Evolutionary conservation across 2,329 filamentous ascomycete species (phyloP).

Genomic region (Pseudodiploospora longispora): DNA sequence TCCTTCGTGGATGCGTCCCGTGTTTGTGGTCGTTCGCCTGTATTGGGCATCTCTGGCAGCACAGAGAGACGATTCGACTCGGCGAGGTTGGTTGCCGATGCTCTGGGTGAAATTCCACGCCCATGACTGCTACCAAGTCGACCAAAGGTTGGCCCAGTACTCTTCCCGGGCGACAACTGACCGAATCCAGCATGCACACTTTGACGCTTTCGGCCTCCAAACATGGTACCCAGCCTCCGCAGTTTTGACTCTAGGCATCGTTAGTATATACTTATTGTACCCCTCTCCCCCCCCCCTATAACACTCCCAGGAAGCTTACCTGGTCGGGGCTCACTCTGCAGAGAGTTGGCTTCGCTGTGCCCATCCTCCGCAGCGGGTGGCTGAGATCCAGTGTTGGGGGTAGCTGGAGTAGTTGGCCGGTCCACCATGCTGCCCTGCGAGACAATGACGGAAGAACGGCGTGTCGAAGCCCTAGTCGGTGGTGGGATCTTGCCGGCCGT

Average conservation of each 20-base stretch:
- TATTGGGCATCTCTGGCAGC: conserved; percentile 47
- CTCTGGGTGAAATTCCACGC: conserved; percentile 43
- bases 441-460: conserved; percentile 29
- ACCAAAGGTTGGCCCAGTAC: conserved; percentile 44
- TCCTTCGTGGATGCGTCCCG: conserved; percentile 17
- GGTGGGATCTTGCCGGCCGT: conserved; percentile 31
- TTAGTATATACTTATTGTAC: neutral
- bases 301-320: conserved; percentile 14
- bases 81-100: conserved; percentile 51
- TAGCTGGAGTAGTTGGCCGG: conserved; percentile 9
- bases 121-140: conserved; percentile 59
- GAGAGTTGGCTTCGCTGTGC: conserved; percentile 35
- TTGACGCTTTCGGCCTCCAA: conserved; percentile 53
- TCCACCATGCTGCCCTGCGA: conserved; percentile 6
- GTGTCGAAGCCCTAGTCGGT: conserved; percentile 32
- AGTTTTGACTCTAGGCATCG: conserved; percentile 41
- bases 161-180: conserved; percentile 47
- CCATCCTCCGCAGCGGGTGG: conserved; percentile 16
- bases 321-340: conserved; percentile 28
- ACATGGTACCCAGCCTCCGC: conserved; percentile 61
- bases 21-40: conserved; percentile 19
- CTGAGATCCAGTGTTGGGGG: conserved; percentile 4
- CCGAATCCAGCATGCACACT: conserved; percentile 57
- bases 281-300: too few relatives aligned
- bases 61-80: conserved; percentile 48